Evolutionary conservation across 2,329 filamentous ascomycete genomes (phyloP), one percentile per base, ranked within the genome.

Genomic region (Monosporascus sp.): DNA sequence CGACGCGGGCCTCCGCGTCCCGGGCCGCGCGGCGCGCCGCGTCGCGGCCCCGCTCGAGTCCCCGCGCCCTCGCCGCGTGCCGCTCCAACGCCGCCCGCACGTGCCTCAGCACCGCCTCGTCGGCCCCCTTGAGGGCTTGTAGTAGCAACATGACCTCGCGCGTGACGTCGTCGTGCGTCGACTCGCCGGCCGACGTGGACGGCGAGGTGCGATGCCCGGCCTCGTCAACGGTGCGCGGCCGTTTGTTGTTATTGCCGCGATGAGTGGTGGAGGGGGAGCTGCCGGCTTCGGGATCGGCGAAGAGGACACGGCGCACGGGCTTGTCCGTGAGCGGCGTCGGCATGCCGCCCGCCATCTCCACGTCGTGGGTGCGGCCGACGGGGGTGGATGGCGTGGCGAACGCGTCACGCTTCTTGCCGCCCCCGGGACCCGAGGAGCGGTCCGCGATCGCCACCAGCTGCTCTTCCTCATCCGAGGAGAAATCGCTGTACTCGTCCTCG

Each of bases 11-110:
- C 31, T 93, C 86, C 58, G 85, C 85, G 5, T 77, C 75, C 63
- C 82, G 84, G 37, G 89, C 64, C 4, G 78, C 80, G 8, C 80
- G 68, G n/a, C 88, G 73, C 3, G 81, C 78, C 7, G 86, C 79
- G 55, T 93, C 87, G 2, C 88, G 75, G 0, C 87, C 86, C 56
- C 79, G 79, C 40, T 76, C 74, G 20, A 88, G 75, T 0, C 88
- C 88, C 61, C 79, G 81, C 0, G 78, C 76, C 50, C 76, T 78
- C 50, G 84, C 70, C 17, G 81, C 79, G 58, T 88, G 77, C 45
- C 71, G 78, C 37, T 77, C 74, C 35, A 89, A 72, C 7, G 81
- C 60, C 24, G 59, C 55, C 1, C 68, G 66, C 2, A 87, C 66
- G 22, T 64, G 68, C 2, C 59, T 54, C 5, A 73, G 67, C 1